These are phyloP conservation scores for Aspergillus intermedius DNA, from an alignment of 2,329 filamentous ascomycete species.

Conservation along the genomic window DNA sequence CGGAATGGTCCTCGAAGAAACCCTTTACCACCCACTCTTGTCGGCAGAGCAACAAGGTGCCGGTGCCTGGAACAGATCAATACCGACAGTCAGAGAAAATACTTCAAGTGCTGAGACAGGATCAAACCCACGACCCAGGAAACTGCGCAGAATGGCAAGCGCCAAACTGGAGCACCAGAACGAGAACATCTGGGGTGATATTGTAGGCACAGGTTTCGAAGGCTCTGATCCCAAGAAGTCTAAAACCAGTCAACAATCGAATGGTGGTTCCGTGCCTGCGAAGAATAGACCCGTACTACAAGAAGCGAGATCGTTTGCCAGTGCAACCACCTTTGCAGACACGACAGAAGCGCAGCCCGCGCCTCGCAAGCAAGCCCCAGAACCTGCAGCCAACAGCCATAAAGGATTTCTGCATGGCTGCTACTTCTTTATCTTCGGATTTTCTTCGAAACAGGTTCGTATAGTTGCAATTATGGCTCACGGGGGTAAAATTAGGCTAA, in stretches of 20 bases:
- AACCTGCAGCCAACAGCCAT: constrained; percentile 19
- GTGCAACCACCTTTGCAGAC: constrained; percentile 29
- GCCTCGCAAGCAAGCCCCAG: constrained; percentile 8
- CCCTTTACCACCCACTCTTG: constrained; percentile 70
- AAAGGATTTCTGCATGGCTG: constrained; percentile 50
- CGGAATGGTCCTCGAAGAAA: constrained; percentile 85
- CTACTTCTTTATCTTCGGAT: constrained; percentile 56
- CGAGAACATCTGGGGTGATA: constrained; percentile 84
- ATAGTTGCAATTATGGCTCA: constrained; percentile 16
- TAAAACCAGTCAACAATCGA: constrained; percentile 19
- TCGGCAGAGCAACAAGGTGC: constrained; percentile 65
- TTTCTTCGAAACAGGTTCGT: constrained; percentile 47
- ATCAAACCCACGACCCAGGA: constrained; percentile 60
- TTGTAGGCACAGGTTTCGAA: constrained; percentile 52
- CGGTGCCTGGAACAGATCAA: constrained; percentile 64
- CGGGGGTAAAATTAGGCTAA: not conserved
- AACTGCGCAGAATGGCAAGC: constrained; percentile 81
- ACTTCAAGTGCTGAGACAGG: constrained; percentile 39
- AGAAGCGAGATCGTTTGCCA: constrained; percentile 32
- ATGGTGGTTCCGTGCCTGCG: constrained; percentile 10
- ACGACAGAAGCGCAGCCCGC: constrained; percentile 12
- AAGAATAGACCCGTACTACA: constrained; percentile 22
- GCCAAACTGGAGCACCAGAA: constrained; percentile 73
- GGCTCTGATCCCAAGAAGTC: constrained; percentile 19
- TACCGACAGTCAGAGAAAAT: constrained; percentile 18